Base-by-base conservation (phyloP, 1,284 basidiomycete genomes). In the Coniferiporia sulphurascens region DNA sequence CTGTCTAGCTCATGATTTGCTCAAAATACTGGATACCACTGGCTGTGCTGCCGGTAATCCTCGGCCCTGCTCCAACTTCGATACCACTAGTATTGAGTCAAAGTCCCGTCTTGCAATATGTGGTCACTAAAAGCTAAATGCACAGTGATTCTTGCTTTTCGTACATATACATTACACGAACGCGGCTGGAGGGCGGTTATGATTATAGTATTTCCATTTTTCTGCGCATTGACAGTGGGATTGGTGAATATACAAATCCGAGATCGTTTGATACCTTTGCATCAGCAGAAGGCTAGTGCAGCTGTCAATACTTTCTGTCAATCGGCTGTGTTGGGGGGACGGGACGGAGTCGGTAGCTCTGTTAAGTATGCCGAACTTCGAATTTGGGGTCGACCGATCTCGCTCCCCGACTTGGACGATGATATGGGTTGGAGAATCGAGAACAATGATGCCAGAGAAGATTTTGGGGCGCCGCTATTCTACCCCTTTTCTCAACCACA, bases 81-180 rank as follows among this genome's bases (percentile, higher is more conserved):
- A n/a, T n/a, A n/a, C n/a, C n/a, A n/a, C n/a, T n/a, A n/a, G n/a
- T n/a, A n/a, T n/a, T n/a, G n/a, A n/a, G n/a, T n/a, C n/a, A n/a
- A n/a, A n/a, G n/a, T n/a, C n/a, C n/a, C n/a, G n/a, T n/a, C n/a
- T n/a, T n/a, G n/a, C n/a, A 7, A 9, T 9, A 48, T 17, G 7
- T n/a, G n/a, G n/a, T n/a, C n/a, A 9, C 36, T 41, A 8, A 8
- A 41, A n/a, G n/a, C n/a, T n/a, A n/a, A n/a, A n/a, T n/a, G n/a
- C n/a, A n/a, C n/a, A 62, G 61, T 59, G 35, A 55, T 62, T 2
- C 35, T 62, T 7, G 55, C 35, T 62, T 6, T 62, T 15, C 61
- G 61, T 7, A 62, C 58, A 10, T 62, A 59, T 43, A 58, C 61
- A n/a, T 32, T 62, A 13, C 59, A 59, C 21, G 55, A 59, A 22